These are phyloP conservation scores for Microglena sp. DNA, from an alignment of 139 green algal genomes.

Conservation along the genomic window DNA sequence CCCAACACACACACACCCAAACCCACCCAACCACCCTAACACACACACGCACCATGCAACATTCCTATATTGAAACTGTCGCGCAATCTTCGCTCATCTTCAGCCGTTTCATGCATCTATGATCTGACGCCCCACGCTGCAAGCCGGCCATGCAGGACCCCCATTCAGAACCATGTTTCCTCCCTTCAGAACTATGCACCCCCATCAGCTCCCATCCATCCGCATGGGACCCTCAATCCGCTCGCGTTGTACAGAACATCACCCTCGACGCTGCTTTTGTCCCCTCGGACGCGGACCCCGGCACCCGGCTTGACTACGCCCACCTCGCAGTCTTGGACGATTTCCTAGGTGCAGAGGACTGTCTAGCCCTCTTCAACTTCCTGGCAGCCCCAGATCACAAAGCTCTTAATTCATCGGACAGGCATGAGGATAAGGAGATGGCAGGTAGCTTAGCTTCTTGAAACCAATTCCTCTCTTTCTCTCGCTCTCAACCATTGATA, in stretches of 20 bases:
- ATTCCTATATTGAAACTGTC: slow-evolving; percentile 92
- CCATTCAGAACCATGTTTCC: no score
- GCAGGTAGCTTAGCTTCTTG: no score
- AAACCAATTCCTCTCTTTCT: no score
- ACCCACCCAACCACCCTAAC: background rate
- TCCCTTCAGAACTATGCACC: no score
- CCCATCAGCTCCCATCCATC: background rate
- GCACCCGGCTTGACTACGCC: slow-evolving; percentile 22
- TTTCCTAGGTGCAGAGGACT: background rate
- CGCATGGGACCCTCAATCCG: background rate
- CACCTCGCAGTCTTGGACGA: slow-evolving; percentile 26
- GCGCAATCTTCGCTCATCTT: slow-evolving; percentile 52
- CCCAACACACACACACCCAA: background rate
- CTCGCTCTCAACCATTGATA: no score
- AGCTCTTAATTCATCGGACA: no score
- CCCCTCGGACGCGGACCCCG: slow-evolving; percentile 22
- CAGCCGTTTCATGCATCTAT: slow-evolving; percentile 4
- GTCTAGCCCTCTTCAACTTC: background rate
- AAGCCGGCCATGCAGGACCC: no score
- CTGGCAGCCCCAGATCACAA: slow-evolving; percentile 1
- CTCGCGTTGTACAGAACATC: slow-evolving; percentile 39
- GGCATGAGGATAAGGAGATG: no score
- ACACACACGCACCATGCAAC: background rate
- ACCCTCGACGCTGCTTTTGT: slow-evolving; percentile 63
- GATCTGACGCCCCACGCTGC: no score